A percentile compares a stretch with the other conserved stretches of the same genome.
These are phyloP conservation scores for Laburnicola sp. DNA, from an alignment of 2,329 filamentous ascomycete genomes.

Conservation along the genomic window DNA sequence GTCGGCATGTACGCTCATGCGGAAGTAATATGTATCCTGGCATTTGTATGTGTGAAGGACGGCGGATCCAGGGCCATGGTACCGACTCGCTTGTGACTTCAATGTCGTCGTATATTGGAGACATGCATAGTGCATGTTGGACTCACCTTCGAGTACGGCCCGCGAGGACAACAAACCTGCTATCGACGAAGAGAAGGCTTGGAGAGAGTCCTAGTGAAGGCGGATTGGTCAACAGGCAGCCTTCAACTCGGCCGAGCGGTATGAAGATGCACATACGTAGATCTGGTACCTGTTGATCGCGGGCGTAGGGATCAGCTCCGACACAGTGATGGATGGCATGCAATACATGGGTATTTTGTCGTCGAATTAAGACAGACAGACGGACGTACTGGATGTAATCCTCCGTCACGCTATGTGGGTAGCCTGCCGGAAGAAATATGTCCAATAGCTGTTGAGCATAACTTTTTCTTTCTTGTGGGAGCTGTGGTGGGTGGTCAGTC, in stretches of 20 bases:
- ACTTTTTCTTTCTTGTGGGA: conserved; percentile 21
- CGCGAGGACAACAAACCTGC: conserved; percentile 77
- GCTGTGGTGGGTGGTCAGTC: conserved; percentile 11
- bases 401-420: conserved; percentile 78
- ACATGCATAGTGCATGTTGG: not conserved
- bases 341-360: conserved; percentile 4
- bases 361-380: not conserved
- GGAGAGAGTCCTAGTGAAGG: conserved; percentile 67
- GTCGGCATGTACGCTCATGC: conserved; percentile 9
- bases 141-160: conserved; percentile 72
- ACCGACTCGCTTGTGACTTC: conserved; percentile 14
- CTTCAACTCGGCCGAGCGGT: not conserved
- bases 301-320: conserved; percentile 5
- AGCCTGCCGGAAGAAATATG: conserved; percentile 85
- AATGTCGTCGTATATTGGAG: conserved; percentile 11
- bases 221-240: not conserved
- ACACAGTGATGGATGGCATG: not conserved
- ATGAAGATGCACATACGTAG: conserved; percentile 55
- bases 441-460: conserved; percentile 57
- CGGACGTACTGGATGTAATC: conserved; percentile 76
- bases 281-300: conserved; percentile 62
- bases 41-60: conserved; percentile 5
- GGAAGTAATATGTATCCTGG: conserved; percentile 19
- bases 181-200: conserved; percentile 83
- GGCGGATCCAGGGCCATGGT: conserved; percentile 11